phyloP scores from a whole-genome alignment of 805 yeast species.

The Cyberlindnera sargentensis region DNA sequence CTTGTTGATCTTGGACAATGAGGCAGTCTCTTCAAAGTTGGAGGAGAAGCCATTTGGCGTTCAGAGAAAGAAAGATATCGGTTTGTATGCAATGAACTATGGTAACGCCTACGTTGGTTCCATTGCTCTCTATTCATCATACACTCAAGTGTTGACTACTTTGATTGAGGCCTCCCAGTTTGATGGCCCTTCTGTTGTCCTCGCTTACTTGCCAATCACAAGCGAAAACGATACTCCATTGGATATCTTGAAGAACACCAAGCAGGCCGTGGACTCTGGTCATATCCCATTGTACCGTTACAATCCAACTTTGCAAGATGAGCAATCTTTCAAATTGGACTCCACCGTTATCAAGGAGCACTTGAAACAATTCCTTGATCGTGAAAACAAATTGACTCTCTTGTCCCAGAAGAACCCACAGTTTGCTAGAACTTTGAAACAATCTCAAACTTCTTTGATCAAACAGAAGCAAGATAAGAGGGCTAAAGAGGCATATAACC shows the following conservation, averaged over 20 bases:
- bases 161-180: slow-evolving; percentile 83
- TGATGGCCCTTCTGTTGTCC: slow-evolving; percentile 84
- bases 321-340: slow-evolving; percentile 68
- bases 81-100: slow-evolving; percentile 90
- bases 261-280: slow-evolving; percentile 87
- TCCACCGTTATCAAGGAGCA: slow-evolving; percentile 76
- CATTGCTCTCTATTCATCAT: slow-evolving; percentile 87
- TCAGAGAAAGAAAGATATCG: slow-evolving; percentile 81
- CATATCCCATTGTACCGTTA: slow-evolving; percentile 93
- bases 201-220: slow-evolving; percentile 80
- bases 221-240: slow-evolving; percentile 62
- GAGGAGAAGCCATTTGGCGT: slow-evolving; percentile 27
- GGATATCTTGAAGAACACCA: slow-evolving; percentile 76
- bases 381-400: slow-evolving; percentile 82
- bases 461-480: slow-evolving; percentile 52
- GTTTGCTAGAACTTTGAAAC: slow-evolving; percentile 65
- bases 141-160: slow-evolving; percentile 87
- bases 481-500: slow-evolving; percentile 72
- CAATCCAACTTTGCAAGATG: slow-evolving; percentile 46
- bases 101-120: slow-evolving; percentile 89
- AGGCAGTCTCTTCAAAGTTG: slow-evolving; percentile 46
- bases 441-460: slow-evolving; percentile 54
- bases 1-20: slow-evolving; percentile 81
- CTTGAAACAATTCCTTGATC: slow-evolving; percentile 71
- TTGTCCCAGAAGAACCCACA: slow-evolving; percentile 65